phyloP scores from a whole-genome alignment of 2,329 filamentous ascomycete genomes.

The Aspergillus brasiliensis region DNA sequence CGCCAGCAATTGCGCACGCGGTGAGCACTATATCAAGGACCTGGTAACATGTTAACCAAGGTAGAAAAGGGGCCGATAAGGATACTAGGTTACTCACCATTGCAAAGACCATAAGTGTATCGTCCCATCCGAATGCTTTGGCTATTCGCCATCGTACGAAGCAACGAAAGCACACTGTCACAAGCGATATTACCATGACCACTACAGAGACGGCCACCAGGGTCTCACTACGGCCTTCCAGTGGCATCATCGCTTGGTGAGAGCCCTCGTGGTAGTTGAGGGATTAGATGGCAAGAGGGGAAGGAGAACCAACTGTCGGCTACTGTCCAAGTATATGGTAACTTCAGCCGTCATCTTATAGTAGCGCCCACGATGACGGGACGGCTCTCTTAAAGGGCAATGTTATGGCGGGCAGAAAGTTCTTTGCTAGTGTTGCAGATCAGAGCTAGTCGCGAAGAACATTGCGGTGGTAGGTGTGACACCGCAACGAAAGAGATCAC shows the following conservation, averaged over 20 bases:
- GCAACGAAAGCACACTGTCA: slow-evolving; percentile 31
- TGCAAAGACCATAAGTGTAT: slow-evolving; percentile 34
- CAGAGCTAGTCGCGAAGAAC: neutral
- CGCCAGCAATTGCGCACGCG: slow-evolving; percentile 31
- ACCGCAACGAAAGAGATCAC: too few relatives aligned
- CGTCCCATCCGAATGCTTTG: slow-evolving; percentile 39
- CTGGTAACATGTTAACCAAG: slow-evolving; percentile 17
- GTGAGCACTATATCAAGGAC: slow-evolving; percentile 31
- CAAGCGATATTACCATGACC: slow-evolving; percentile 28
- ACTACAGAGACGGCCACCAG: slow-evolving; percentile 31
- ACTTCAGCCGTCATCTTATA: neutral
- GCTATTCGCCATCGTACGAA: slow-evolving; percentile 34
- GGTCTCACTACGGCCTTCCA: slow-evolving; percentile 29
- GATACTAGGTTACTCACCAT: slow-evolving; percentile 26
- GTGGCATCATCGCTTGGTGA: slow-evolving; percentile 3
- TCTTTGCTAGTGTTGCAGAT: neutral
- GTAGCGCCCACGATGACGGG: neutral
- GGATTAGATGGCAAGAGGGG: neutral
- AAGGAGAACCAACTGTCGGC: neutral
- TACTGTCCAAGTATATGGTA: neutral
- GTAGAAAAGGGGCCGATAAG: too few relatives aligned
- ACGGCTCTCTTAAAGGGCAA: neutral
- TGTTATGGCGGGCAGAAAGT: neutral
- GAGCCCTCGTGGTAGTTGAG: neutral
- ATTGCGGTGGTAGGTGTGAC: neutral